Percentiles rank a stretch among this genome's conserved stretches.
These are phyloP conservation scores for Albatrellus ellisii DNA, from an alignment of 768 basidiomycete genomes.

Conservation along the genomic window DNA sequence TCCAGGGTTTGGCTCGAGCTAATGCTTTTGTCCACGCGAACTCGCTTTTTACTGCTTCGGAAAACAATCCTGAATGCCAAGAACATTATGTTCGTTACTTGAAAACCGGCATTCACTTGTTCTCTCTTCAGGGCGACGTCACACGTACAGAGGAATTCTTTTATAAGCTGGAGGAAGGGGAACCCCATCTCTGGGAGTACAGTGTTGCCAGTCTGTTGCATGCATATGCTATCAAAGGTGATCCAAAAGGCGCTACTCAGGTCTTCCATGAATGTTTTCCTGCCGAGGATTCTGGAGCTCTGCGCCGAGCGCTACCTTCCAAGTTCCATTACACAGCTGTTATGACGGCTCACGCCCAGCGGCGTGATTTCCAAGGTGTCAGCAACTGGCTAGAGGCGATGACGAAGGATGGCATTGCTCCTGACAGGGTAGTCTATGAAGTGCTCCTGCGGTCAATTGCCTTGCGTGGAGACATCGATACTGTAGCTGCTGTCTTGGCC, in stretches of 20 bases:
- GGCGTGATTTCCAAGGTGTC: constrained; percentile 34
- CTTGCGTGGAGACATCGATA: constrained; percentile 36
- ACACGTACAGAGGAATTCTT: constrained; percentile 31
- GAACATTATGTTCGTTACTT: constrained; percentile 6
- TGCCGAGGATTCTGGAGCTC: constrained; percentile 13
- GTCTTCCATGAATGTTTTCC: constrained; percentile 46
- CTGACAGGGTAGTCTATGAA: constrained; percentile 45
- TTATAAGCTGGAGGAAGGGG: constrained; percentile 20
- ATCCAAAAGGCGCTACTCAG: constrained; percentile 26
- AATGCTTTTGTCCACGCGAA: constrained; percentile 29
- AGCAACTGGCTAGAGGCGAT: constrained; percentile 42
- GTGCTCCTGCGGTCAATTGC: constrained; percentile 48
- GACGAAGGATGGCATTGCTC: constrained; percentile 32
- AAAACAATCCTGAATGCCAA: constrained; percentile 7
- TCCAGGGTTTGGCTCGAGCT: constrained; percentile 7
- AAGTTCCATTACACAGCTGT: constrained; percentile 42
- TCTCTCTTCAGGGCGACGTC: constrained; percentile 38
- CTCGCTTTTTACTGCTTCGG: constrained; percentile 23
- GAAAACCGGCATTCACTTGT: constrained; percentile 37
- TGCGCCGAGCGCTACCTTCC: constrained; percentile 26
- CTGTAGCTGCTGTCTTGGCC: constrained; percentile 35
- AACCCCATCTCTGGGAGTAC: constrained; percentile 16
- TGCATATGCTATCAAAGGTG: constrained; percentile 36
- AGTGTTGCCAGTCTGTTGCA: constrained; percentile 37
- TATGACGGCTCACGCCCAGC: constrained; percentile 38